Conservation (phyloP, 495 filamentous ascomycete species). For the Tetracladium setigerum region DNA sequence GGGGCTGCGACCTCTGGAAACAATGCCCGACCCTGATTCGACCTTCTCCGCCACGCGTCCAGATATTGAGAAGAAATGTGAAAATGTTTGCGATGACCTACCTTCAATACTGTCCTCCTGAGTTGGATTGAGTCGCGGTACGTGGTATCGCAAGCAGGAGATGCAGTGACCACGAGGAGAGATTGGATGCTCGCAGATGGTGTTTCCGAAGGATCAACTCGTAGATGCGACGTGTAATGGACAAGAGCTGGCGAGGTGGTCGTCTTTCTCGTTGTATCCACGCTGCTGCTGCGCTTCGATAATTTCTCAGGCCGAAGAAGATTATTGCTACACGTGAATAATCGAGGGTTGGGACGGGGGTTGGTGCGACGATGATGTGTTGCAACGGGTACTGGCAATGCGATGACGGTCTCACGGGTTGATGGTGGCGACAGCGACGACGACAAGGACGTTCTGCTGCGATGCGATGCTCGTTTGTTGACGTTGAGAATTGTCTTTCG, state of each 20-base stretch:
- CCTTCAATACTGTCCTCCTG: not conserved
- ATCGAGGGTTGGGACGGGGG: not conserved
- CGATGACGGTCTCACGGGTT: constrained; percentile 14
- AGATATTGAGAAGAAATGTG: constrained; percentile 13
- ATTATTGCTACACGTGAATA: not conserved
- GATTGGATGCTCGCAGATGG: not conserved
- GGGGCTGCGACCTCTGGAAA: constrained; percentile 8
- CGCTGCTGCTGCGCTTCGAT: constrained; percentile 3
- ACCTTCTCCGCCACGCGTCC: too few species aligned
- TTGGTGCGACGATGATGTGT: constrained; percentile 4
- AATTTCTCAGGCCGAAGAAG: not conserved
- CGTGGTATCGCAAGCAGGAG: constrained; percentile 1
- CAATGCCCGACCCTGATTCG: not conserved
- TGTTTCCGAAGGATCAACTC: constrained; percentile 4
- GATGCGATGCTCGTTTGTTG: not conserved
- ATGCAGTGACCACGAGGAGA: not conserved
- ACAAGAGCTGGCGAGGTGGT: not conserved
- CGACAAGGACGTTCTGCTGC: not conserved
- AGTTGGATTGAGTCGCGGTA: not conserved
- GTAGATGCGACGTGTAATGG: not conserved
- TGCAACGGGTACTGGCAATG: not conserved
- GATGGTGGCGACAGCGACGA: not conserved
- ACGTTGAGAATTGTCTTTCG: not conserved
- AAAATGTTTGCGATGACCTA: constrained; percentile 13
- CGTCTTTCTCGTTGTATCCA: constrained; percentile 10